These are phyloP conservation scores for Erodium trifolium DNA, from an alignment of 441 rosid species.

Conservation along the genomic window DNA sequence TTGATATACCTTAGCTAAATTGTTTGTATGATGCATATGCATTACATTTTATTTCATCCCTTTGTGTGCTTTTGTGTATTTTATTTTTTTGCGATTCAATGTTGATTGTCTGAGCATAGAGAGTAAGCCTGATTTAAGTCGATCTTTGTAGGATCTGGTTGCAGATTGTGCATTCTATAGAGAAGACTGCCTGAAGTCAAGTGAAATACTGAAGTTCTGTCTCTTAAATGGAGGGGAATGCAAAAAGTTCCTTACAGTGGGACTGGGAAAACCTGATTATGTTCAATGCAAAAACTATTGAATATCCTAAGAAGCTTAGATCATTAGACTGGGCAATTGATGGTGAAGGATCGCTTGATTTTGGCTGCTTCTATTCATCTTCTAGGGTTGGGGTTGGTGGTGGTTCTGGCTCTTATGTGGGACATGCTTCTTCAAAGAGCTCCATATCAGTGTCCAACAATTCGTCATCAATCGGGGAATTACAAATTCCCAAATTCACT, in stretches of 20 bases:
- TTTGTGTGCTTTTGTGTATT: background rate
- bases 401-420: conserved; percentile 56
- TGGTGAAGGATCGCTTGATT: conserved; percentile 45
- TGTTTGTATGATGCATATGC: background rate
- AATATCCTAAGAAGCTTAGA: conserved; percentile 39
- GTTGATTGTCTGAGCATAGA: background rate
- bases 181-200: conserved; percentile 12
- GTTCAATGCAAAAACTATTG: conserved; percentile 44
- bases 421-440: conserved; percentile 58
- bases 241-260: conserved; percentile 56
- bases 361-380: conserved; percentile 52
- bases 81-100: background rate
- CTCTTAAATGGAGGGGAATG: conserved; percentile 72
- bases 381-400: conserved; percentile 40
- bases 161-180: conserved; percentile 19
- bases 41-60: conserved; percentile 7
- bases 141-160: conserved; percentile 33
- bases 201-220: conserved; percentile 25
- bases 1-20: conserved; percentile 12
- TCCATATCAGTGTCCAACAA: conserved; percentile 60
- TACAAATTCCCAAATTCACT: conserved; percentile 34
- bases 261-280: conserved; percentile 62
- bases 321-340: conserved; percentile 50
- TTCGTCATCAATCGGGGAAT: conserved; percentile 53
- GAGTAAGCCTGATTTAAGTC: background rate